A percentile compares a stretch with the other conserved stretches of the same genome.
Evolutionary conservation across 257 asterid species (phyloP).

Genomic region (Voacanga thouarsii): DNA sequence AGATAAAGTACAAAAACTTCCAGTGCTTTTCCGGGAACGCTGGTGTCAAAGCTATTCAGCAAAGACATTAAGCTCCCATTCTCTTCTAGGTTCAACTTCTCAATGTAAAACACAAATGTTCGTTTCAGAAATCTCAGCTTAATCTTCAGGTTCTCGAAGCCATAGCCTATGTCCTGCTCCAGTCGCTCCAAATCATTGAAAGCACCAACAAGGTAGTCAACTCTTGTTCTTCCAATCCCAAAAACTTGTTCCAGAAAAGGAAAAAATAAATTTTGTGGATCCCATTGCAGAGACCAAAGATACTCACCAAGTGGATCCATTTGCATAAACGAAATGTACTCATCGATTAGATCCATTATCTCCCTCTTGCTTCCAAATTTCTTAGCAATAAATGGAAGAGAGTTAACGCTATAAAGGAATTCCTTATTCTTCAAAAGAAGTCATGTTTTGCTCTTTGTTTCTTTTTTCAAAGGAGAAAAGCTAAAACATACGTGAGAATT

Average conservation of each 20-base stretch:
- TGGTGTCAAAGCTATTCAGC: neutral
- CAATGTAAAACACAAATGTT: neutral
- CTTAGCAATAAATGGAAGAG: neutral
- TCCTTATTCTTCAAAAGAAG: too few species aligned
- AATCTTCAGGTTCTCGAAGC: neutral
- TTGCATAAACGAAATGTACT: neutral
- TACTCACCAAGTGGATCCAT: neutral
- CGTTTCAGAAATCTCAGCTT: neutral
- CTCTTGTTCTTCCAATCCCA: neutral
- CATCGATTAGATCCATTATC: neutral
- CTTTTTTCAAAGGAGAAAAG: too few species aligned
- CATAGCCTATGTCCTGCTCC: neutral
- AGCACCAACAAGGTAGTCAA: neutral
- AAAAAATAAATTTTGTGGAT: neutral
- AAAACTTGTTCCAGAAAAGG: neutral
- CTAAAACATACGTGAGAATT: too few species aligned
- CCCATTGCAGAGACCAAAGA: neutral
- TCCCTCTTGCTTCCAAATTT: neutral
- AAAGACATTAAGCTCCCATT: neutral
- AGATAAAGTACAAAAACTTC: neutral
- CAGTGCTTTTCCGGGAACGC: neutral
- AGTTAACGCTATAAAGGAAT: too few species aligned
- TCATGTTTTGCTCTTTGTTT: too few species aligned
- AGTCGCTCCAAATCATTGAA: neutral
- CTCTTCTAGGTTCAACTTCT: neutral